Conservation (phyloP, 2,329 filamentous ascomycete genomes). For the Penicillium freii region DNA sequence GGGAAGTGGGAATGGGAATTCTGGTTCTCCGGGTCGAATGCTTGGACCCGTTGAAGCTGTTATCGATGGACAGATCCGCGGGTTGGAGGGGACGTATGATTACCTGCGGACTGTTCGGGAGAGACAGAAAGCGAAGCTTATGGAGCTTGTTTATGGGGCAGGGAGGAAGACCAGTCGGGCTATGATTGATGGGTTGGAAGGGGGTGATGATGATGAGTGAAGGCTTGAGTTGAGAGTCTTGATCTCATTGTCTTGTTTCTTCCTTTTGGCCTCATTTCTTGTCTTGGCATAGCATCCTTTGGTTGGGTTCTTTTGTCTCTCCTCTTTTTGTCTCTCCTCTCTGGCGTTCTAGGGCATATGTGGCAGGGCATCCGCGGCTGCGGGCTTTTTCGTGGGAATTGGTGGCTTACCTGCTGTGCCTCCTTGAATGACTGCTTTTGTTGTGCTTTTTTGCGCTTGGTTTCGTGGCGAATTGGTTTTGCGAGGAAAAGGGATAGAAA, state of each 20-base stretch:
- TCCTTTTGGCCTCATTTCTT: background rate
- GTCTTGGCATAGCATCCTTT: conserved; percentile 4
- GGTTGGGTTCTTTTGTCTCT: background rate
- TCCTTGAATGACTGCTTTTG: background rate
- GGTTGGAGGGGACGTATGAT: conserved; percentile 74
- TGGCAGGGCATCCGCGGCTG: conserved; percentile 3
- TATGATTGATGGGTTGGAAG: conserved; percentile 24
- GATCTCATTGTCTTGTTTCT: background rate
- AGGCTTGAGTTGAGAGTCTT: background rate
- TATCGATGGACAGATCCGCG: conserved; percentile 76
- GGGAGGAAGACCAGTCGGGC: conserved; percentile 33
- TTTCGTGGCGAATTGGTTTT: conserved; percentile 4
- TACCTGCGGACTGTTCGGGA: conserved; percentile 74
- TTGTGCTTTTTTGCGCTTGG: background rate
- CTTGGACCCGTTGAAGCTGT: conserved; percentile 58
- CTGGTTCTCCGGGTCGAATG: conserved; percentile 51
- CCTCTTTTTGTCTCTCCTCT: background rate
- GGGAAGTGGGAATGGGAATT: conserved; percentile 15
- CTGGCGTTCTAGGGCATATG: conserved; percentile 8
- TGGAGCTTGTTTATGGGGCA: conserved; percentile 72
- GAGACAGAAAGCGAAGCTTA: conserved; percentile 76
- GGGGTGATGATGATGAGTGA: conserved; percentile 14
- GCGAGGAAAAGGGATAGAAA: conserved; percentile 7
- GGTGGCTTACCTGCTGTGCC: conserved; percentile 4
- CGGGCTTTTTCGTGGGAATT: background rate